Percentiles rank a stretch among this genome's conserved stretches.
Conservation (phyloP, 2,329 filamentous ascomycete species). For the Exophiala sp. region DNA sequence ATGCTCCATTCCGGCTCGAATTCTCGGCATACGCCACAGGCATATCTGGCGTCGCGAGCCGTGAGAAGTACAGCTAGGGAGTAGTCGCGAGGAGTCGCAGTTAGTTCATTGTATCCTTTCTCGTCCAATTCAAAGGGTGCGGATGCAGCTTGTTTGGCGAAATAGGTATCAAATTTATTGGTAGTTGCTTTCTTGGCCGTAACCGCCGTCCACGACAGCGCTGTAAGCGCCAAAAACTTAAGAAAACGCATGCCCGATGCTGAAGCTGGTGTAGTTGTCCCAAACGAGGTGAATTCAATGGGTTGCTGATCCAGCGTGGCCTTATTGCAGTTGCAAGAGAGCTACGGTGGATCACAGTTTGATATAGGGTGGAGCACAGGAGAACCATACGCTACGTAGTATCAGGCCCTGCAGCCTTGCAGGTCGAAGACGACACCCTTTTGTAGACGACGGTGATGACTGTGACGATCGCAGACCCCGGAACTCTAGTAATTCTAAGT, state of each 20-base stretch:
- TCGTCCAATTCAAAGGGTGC: conserved; percentile 74
- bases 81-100: conserved; percentile 73
- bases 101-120: conserved; percentile 66
- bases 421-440: too few relatives aligned
- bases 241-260: conserved; percentile 61
- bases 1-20: conserved; percentile 95
- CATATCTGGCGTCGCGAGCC: conserved; percentile 74
- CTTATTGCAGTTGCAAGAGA: not conserved
- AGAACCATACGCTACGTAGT: too few relatives aligned
- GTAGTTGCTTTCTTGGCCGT: conserved; percentile 53
- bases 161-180: conserved; percentile 66
- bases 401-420: not conserved
- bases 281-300: not conserved
- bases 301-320: conserved; percentile 1
- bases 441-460: too few relatives aligned
- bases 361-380: not conserved
- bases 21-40: conserved; percentile 77
- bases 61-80: conserved; percentile 76
- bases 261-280: not conserved
- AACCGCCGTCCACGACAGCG: conserved; percentile 56
- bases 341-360: not conserved
- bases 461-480: too few relatives aligned
- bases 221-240: conserved; percentile 55
- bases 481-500: too few relatives aligned
- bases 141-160: conserved; percentile 59